These are phyloP conservation scores for Albatrellus ellisii DNA, from an alignment of 768 basidiomycete species.

Conservation along the genomic window DNA sequence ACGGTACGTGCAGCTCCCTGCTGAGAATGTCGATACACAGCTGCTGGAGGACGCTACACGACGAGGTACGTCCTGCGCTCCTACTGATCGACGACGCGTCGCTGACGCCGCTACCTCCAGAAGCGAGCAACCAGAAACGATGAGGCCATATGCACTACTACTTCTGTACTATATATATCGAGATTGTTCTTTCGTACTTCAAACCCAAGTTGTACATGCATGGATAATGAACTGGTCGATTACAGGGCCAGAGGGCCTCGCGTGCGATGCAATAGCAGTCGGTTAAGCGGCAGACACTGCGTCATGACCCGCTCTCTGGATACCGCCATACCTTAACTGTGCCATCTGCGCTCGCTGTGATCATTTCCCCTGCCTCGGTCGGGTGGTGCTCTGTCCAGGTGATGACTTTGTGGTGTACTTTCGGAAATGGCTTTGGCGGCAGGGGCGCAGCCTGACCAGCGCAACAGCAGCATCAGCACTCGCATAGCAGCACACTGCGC, in stretches of 20 bases:
- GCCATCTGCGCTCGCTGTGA: conserved; percentile 86
- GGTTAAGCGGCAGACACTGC: no score
- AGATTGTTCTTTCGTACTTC: no score
- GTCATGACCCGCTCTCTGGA: conserved; percentile 15
- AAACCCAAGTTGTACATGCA: no score
- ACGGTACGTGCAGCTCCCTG: conserved; percentile 90
- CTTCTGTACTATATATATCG: no score
- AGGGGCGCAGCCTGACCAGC: conserved; percentile 49
- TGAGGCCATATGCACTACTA: no score
- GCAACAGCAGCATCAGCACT: not conserved
- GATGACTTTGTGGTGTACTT: conserved; percentile 71
- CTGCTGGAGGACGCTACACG: conserved; percentile 93
- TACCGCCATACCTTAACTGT: conserved; percentile 82
- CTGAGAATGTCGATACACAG: conserved; percentile 89
- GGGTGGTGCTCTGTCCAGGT: conserved; percentile 93
- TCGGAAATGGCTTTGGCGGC: conserved; percentile 60
- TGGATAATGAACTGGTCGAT: no score
- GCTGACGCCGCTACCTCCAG: no score
- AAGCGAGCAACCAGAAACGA: no score
- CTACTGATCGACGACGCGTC: not conserved
- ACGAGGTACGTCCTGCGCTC: conserved; percentile 48
- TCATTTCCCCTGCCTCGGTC: conserved; percentile 64
- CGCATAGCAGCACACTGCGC: not conserved
- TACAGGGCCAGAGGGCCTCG: no score
- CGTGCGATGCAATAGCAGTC: no score